Evolutionary conservation across 1,284 basidiomycete genomes (phyloP).

Genomic region (Moesziomyces aphidis): DNA sequence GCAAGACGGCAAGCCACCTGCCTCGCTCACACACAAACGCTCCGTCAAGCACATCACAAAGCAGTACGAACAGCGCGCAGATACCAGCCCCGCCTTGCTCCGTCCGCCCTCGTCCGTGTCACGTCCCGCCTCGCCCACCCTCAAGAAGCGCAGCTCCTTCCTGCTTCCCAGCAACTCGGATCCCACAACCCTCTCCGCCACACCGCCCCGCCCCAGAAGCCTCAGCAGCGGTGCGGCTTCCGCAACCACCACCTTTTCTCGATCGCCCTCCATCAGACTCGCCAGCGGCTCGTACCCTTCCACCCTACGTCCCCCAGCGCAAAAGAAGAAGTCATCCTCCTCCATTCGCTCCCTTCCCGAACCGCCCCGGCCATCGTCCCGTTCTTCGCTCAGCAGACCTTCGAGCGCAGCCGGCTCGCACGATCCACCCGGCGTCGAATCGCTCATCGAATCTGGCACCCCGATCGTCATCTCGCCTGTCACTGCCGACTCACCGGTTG

Average conservation of each 20-base stretch:
- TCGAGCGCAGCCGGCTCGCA: neutral
- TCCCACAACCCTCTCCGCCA: constrained; percentile 8
- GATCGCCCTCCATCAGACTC: constrained; percentile 41
- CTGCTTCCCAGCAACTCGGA: constrained; percentile 20
- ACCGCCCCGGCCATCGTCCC: constrained; percentile 8
- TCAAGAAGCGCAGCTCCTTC: constrained; percentile 20
- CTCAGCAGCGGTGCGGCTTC: constrained; percentile 25
- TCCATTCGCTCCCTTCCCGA: constrained; percentile 37
- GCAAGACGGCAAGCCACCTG: constrained; percentile 1
- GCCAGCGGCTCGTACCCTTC: constrained; percentile 46
- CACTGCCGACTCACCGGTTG: neutral
- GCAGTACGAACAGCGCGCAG: constrained; percentile 29
- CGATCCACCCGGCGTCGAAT: neutral
- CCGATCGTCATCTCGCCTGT: neutral
- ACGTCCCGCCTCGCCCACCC: constrained; percentile 21
- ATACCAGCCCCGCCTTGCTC: constrained; percentile 1
- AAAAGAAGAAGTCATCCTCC: constrained; percentile 26
- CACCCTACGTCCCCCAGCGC: constrained; percentile 27
- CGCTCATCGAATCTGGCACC: neutral
- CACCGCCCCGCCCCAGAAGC: constrained; percentile 30
- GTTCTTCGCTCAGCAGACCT: neutral
- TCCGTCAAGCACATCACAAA: constrained; percentile 43
- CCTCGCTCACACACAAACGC: constrained; percentile 32
- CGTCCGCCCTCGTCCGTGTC: constrained; percentile 15
- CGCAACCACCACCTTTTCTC: constrained; percentile 10